Evolutionary conservation across 225 moss, liverwort and hornwort species (phyloP), one percentile per base, ranked within the genome.

Genomic region (Bryoerythrophyllum caledonicum): DNA sequence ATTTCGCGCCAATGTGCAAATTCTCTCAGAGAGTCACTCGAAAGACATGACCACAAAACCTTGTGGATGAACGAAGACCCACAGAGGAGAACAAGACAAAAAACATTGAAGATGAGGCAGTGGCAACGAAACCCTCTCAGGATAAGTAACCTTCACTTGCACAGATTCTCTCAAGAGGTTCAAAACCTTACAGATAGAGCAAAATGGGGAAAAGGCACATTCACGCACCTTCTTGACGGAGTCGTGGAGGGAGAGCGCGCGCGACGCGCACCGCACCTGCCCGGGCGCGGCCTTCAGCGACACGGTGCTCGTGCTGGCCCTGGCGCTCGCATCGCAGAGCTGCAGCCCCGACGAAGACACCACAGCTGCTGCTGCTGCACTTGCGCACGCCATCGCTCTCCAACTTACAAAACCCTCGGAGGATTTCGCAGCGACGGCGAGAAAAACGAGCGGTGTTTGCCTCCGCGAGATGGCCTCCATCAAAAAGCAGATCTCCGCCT

Each of bases 321-420:
- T 53, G 17, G 84, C 62, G 69, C 77, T 76, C 2, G 78, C 74
- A 46, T 84, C 84, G 40, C 81, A 74, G 24, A 60, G 14, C 8
- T 76, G 81, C 76, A 81, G 28, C 65, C 71, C 74, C 32, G 84
- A 74, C 30, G 84, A 81, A 21, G 76, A 49, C 48, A 49, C 77
- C 37, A 27, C 73, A 24, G 52, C 79, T 46, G 60, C 77, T 46
- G 74, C 54, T 32, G 84, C 74, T 55, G 74, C 84, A 70, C 80
- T 74, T 43, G 80, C 81, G 74, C 77, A 84, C 56, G 84, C 84
- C 84, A 84, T 84, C 2, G 81, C 71, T 62, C 48, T 21, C 69
- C 35, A 8, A 0, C 24, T 23, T 57, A 5, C 72, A 34, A 27
- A 65, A 56, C 37, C 54, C 61, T 10, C 44, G 15, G 3, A 44